Evolutionary conservation across 345 rosid species (phyloP), one percentile per base, ranked within the genome.

Genomic region (Nephelium lappaceum): DNA sequence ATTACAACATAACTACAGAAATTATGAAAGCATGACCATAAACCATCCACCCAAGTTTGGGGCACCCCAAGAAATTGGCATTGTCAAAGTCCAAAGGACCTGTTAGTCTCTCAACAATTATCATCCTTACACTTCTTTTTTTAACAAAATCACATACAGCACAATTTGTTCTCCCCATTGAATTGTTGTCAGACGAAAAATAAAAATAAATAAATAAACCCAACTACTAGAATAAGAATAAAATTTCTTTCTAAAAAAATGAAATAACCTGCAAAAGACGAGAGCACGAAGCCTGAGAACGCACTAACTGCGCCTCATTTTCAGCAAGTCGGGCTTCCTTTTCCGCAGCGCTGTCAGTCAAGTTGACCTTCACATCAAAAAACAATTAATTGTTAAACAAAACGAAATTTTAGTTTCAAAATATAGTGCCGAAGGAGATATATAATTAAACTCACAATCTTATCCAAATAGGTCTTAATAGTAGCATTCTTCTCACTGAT

Each of bases 401-500:
- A 69, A 38, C 24, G 21, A 62, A 3, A 67, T 9, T 62, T 71
- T 11, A 55, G 4, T 19, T 16, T 42, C 67, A 67, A 31, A 43
- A 0, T 25, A 39, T 24, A 60, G 5, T 36, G 43, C 38, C 78
- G 61, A 38, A 69, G 53, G 38, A 38, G 42, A 80, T 57, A 21
- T 51, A 11, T 58, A 11, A 65, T 51, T 53, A 23, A 62, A 79
- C 87, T 80, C 81, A 95, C 99, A 79, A 95, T 92, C 80, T 89
- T 93, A 79, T 95, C 98, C 25, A 95, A 89, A 66, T 94, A 96
- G 78, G 82, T 71, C 86, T 89, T 92, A 71, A 91, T 77, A 63
- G 90, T 84, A 71, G 92, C 82, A 77, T 88, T 90, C 91, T 93
- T 94, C 85, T 96, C 99, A 42, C 91, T 88, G 51, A 90, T 87